Percentiles rank a stretch among this genome's conserved stretches.
Evolutionary conservation across 352 stramenopile genomes (phyloP).

Genomic region (Globisporangium lucens): DNA sequence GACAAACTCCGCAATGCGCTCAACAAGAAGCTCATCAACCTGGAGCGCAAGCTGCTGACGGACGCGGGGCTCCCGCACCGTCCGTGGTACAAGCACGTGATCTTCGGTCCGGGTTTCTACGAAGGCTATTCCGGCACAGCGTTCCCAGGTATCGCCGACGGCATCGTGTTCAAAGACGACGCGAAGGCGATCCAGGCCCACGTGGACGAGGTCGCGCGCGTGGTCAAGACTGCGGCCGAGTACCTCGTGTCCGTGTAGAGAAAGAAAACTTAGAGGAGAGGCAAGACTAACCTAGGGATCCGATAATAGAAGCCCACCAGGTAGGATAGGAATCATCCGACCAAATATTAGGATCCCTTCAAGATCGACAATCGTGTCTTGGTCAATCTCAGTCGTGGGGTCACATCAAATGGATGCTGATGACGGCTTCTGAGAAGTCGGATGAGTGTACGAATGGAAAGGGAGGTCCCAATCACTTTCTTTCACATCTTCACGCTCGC

Average conservation of each 20-base stretch:
- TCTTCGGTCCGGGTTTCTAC: conserved; percentile 60
- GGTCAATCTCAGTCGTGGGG: no score
- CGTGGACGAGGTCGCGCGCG: conserved; percentile 36
- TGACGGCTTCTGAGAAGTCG: neutral
- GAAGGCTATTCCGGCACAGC: conserved; percentile 46
- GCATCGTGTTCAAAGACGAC: conserved; percentile 43
- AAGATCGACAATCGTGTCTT: neutral
- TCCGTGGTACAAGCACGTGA: conserved; percentile 57
- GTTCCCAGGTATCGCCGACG: conserved; percentile 49
- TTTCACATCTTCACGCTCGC: neutral
- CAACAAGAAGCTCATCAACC: conserved; percentile 48
- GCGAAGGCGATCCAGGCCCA: conserved; percentile 33
- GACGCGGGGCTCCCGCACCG: conserved; percentile 43
- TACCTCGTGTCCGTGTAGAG: conserved; percentile 24
- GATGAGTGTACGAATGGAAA: neutral
- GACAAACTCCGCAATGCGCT: conserved; percentile 16
- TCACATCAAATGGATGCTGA: neutral
- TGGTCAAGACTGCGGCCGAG: conserved; percentile 31
- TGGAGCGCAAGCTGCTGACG: conserved; percentile 44
- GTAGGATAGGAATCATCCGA: neutral
- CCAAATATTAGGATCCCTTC: neutral
- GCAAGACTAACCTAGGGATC: neutral
- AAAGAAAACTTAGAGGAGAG: neutral
- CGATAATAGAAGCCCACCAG: neutral
- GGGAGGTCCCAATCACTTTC: neutral